Evolutionary conservation across 208 protist genomes (phyloP).

Genomic region (Acanthamoeba triangularis): DNA sequence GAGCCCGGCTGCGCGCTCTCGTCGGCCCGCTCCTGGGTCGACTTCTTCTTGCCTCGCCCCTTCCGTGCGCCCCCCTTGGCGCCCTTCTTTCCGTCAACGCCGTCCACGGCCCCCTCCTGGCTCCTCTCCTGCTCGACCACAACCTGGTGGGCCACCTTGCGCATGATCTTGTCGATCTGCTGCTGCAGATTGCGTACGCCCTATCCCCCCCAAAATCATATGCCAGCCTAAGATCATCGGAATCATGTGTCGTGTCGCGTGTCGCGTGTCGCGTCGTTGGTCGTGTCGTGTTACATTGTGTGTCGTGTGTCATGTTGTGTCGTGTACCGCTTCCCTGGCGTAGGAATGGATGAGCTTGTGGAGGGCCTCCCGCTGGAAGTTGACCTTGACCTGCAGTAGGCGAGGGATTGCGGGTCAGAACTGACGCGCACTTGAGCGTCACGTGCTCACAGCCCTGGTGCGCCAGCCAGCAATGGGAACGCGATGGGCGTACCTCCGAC

Average conservation of each 20-base stretch:
- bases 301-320: neutral
- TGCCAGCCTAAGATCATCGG: too few species aligned
- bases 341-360: slow-evolving; percentile 61
- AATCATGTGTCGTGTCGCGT: too few species aligned
- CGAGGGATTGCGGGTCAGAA: too few species aligned
- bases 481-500: neutral
- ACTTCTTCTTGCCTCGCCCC: slow-evolving; percentile 6
- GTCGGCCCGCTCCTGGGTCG: neutral
- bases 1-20: slow-evolving; percentile 11
- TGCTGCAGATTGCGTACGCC: slow-evolving; percentile 94
- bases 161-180: slow-evolving; percentile 92
- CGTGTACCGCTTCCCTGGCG: slow-evolving; percentile 53
- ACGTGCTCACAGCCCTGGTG: neutral
- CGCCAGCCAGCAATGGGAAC: neutral
- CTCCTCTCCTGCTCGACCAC: slow-evolving; percentile 35
- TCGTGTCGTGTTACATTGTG: too few species aligned
- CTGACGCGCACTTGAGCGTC: neutral
- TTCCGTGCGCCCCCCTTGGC: neutral
- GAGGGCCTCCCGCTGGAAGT: slow-evolving; percentile 11
- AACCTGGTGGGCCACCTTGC: slow-evolving; percentile 86
- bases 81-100: neutral
- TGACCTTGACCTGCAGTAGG: slow-evolving; percentile 20
- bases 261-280: neutral
- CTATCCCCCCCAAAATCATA: neutral
- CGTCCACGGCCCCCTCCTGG: neutral